These are phyloP conservation scores for Hypoxylon sp. DNA, from an alignment of 2,329 filamentous ascomycete species.

Conservation along the genomic window DNA sequence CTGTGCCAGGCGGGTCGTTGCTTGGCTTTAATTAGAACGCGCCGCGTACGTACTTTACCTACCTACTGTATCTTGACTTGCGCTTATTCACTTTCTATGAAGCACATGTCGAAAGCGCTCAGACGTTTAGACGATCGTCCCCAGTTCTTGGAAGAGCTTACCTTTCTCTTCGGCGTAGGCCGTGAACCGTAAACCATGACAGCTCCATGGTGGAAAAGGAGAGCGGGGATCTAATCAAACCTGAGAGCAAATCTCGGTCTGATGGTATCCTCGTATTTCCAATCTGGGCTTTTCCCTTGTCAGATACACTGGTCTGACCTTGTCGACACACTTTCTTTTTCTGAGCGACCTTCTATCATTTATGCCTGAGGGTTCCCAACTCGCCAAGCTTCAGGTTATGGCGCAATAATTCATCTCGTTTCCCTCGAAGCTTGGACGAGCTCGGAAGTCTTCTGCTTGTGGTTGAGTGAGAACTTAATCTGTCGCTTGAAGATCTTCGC, in stretches of 20 bases:
- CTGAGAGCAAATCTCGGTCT: constrained; percentile 26
- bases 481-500: background rate
- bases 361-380: constrained; percentile 24
- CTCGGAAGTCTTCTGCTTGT: background rate
- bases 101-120: constrained; percentile 10
- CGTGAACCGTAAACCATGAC: background rate
- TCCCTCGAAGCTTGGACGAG: constrained; percentile 9
- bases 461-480: constrained; percentile 11
- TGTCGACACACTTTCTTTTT: constrained; percentile 12
- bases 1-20: constrained; percentile 25
- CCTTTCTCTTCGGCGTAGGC: constrained; percentile 13
- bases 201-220: constrained; percentile 12
- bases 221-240: constrained; percentile 28
- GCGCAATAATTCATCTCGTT: constrained; percentile 20
- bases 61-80: constrained; percentile 14
- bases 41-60: too few relatives aligned
- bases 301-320: constrained; percentile 9
- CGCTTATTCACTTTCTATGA: background rate
- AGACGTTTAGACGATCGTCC: constrained; percentile 27
- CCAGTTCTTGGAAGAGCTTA: constrained; percentile 42
- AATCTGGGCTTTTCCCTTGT: constrained; percentile 10
- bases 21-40: constrained; percentile 34
- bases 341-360: constrained; percentile 10
- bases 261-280: constrained; percentile 18
- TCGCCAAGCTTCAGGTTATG: constrained; percentile 24